These are phyloP conservation scores for Senna siamea DNA, from an alignment of 306 rosid species.

Conservation along the genomic window DNA sequence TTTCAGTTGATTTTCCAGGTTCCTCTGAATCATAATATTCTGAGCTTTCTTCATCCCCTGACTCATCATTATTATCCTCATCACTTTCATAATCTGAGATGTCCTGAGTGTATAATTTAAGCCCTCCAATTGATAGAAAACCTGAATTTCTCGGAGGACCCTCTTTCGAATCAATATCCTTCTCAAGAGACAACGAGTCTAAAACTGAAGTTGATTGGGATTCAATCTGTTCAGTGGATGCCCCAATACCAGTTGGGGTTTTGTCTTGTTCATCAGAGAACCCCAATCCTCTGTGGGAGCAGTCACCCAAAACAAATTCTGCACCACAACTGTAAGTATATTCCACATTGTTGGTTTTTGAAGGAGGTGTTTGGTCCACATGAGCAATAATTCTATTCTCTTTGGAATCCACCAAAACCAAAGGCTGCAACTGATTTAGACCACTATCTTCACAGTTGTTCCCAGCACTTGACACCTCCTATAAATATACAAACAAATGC, in stretches of 20 bases:
- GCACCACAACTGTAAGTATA: constrained; percentile 63
- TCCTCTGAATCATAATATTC: constrained; percentile 52
- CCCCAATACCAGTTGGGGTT: constrained; percentile 54
- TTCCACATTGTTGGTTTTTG: constrained; percentile 46
- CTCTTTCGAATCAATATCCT: constrained; percentile 51
- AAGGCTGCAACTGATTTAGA: constrained; percentile 49
- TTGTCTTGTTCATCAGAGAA: constrained; percentile 63
- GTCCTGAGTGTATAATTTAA: constrained; percentile 79
- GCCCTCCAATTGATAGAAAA: constrained; percentile 83
- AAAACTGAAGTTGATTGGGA: constrained; percentile 50
- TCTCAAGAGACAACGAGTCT: constrained; percentile 52
- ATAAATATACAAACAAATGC: constrained; percentile 37
- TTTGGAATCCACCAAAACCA: constrained; percentile 54
- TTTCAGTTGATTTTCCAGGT: constrained; percentile 55
- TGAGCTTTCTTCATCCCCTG: constrained; percentile 54
- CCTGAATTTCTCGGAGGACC: constrained; percentile 70
- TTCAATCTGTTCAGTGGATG: constrained; percentile 47
- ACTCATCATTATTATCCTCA: constrained; percentile 49
- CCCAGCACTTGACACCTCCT: constrained; percentile 52
- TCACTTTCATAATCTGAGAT: constrained; percentile 67
- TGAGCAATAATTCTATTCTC: constrained; percentile 52
- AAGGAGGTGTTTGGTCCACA: constrained; percentile 60
- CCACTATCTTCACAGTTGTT: constrained; percentile 37
- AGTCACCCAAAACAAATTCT: constrained; percentile 78
- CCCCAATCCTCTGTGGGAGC: constrained; percentile 80